Conservation (phyloP, 2,329 filamentous ascomycete genomes). For the Alternaria angustiovoidea region DNA sequence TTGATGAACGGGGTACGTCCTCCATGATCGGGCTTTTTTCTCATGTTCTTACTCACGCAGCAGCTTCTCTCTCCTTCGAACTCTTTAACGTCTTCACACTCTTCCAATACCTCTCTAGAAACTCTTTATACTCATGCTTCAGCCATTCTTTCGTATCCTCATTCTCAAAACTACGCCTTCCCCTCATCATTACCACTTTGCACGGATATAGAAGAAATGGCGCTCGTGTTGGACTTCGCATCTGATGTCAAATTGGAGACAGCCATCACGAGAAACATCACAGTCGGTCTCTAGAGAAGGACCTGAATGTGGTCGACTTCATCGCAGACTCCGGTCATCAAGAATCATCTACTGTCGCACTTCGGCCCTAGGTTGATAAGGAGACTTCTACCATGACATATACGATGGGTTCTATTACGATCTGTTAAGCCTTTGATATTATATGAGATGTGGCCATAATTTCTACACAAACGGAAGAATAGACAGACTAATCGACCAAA, state of each 20-base stretch:
- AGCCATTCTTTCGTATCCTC: not conserved
- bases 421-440: not conserved
- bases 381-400: too few species aligned
- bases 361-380: too few species aligned
- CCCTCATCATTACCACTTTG: not conserved
- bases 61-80: not conserved
- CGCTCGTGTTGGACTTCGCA: not conserved
- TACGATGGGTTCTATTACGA: too few species aligned
- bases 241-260: not conserved
- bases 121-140: not conserved
- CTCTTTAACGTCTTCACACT: too few species aligned
- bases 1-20: not conserved
- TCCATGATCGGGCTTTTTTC: not conserved
- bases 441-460: not conserved
- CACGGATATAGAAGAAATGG: not conserved
- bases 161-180: fast-evolving
- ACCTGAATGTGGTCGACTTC: too few species aligned
- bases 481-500: not conserved
- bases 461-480: not conserved
- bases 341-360: too few species aligned
- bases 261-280: too few species aligned
- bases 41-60: not conserved
- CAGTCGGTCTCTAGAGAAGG: too few species aligned
- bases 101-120: not conserved
- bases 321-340: too few species aligned